Base-by-base conservation (phyloP, 139 green algal genomes). In the Penium margaritaceum region DNA sequence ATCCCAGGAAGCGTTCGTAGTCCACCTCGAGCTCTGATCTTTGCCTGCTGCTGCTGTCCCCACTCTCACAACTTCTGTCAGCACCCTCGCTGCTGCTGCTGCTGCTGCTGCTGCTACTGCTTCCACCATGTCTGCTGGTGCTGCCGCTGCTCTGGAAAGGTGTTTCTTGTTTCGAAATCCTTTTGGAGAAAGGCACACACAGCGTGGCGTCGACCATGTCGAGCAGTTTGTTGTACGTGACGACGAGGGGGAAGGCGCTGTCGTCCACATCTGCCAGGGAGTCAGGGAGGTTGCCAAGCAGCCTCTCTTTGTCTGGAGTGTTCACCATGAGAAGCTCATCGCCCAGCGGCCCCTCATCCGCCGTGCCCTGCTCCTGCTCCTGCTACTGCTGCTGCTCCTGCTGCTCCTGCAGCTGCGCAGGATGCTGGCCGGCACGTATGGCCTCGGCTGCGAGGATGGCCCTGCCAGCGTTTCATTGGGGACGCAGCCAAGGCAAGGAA, bases 241-340 rank as follows among this genome's bases (percentile, higher is more conserved):
- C 69, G 81, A 95, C 90, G n/a, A 95, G 78, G 1, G 89, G 89
- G 75, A 91, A 95, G 2, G n/a, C 19, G 17, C n/a, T 44, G 29
- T 77, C 36, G 3, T 67, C 21, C 33, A 79, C 19, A 9, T 66
- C 36, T 6, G 29, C 63, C 3, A 79, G 39, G 21, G 24, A 39
- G 15, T 79, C 64, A 1, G 72, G 72, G 9, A 79, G 15, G 41
- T 78, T 39, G 1, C 71, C 71, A 19, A 75, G 39, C 0, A 78
- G 24, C 35, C 30, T 63, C 15, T 36, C 62, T 27, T 78, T n/a
- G n/a, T n/a, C 71, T 33, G 61, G 51, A 33, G 43, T 24, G 15
- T 64, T 32, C 19, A 53, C 47, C 5, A 79, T 64, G 15, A 64
- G 29, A 12, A 51, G 27, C 29, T 75, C 62, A 9, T 78, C 62